Base-by-base conservation (phyloP, 139 green algal genomes). In the Dunaliella sp. region DNA sequence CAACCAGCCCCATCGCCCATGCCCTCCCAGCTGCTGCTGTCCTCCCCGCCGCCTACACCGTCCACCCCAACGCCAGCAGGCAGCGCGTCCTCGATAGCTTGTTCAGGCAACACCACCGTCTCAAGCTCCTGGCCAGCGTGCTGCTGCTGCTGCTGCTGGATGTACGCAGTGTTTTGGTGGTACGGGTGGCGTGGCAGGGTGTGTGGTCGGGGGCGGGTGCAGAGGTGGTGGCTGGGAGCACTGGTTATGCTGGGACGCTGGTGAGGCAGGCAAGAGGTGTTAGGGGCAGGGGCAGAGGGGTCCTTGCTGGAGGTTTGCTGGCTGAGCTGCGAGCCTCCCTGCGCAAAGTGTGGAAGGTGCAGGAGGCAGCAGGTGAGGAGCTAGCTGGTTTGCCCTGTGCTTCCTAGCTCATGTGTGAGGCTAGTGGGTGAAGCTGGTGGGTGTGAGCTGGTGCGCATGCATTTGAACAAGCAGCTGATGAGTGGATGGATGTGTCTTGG, bases 101-200 rank as follows among this genome's bases (percentile, higher is more conserved):
- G 7, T 16, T 65, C 48, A 7, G 48, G 48, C 48, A 65, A 16
- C 7, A 65, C 16, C 48, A 65, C 48, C 48, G n/a, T n/a, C n/a
- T 16, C 48, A 65, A 26, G 48, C 48, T 65, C 48, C n/a, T 76
- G 59, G 59, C 26, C 24, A 76, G 24, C 24, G 59, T 76, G 74
- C 16, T 80, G 74, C n/a, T 80, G 74, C 3, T 80, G 74, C 12
- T 80, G 74, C n/a, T 80, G 74, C 12, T 80, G 74, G 26, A n/a
- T 24, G 59, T 76, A 26, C 24, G 24, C 24, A 35, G n/a, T 34
- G 31, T 80, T 34, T 7, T 80, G 74, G 31, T 80, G 74, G 74
- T 80, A 21, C n/a, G 12, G 74, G 74, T 80, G 59, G 26, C 26
- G 59, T n/a, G 24, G 59, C 24, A n/a, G 59, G 26, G 16, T 65